Percentiles rank a stretch among this genome's conserved stretches.
Evolutionary conservation across 257 asterid genomes (phyloP).

Genomic region (Solanum pimpinellifolium): DNA sequence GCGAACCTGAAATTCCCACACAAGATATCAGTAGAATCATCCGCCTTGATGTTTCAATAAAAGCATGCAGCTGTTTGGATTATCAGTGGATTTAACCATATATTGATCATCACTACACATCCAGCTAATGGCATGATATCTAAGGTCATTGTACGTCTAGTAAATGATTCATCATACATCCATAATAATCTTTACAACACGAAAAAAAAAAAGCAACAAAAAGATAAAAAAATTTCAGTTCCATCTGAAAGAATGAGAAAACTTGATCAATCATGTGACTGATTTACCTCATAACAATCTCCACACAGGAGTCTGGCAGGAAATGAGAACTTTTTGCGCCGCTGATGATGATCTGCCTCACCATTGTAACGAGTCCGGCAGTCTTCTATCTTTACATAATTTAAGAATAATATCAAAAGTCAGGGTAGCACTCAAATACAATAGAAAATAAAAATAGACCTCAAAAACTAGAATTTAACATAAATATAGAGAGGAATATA

Average conservation of each 20-base stretch:
- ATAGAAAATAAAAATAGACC: background rate
- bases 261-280: background rate
- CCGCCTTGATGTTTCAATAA: background rate
- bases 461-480: background rate
- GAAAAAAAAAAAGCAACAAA: background rate
- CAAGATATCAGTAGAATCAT: background rate
- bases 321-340: constrained; percentile 83
- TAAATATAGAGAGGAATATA: background rate
- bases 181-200: background rate
- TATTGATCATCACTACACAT: background rate
- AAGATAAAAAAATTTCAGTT: background rate
- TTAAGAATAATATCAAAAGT: background rate
- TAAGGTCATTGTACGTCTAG: background rate
- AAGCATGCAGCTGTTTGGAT: background rate
- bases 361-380: constrained; percentile 96
- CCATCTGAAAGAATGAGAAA: background rate
- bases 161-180: background rate
- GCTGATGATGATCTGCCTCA: constrained; percentile 95
- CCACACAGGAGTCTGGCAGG: constrained; percentile 97
- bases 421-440: background rate
- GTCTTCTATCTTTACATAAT: constrained; percentile 65
- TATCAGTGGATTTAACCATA: background rate
- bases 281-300: constrained; percentile 84
- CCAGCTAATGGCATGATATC: background rate
- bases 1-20: constrained; percentile 40